Base-by-base conservation (phyloP, 108 stramenopile species). In the Conticribra weissflogii region DNA sequence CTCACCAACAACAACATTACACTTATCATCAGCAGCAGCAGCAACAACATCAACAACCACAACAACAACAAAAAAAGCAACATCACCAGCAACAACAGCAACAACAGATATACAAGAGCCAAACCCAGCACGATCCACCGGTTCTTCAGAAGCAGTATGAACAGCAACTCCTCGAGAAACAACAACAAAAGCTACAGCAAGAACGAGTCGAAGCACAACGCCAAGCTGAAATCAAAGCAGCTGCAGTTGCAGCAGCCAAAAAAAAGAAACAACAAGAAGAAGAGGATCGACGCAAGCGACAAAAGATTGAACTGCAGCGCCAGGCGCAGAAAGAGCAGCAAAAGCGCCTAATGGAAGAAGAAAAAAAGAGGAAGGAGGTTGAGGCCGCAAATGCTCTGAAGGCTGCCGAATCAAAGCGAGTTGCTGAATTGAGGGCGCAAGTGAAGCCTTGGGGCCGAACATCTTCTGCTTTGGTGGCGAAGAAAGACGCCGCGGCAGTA, bases 401-500 rank as follows among this genome's bases (percentile, higher is more conserved):
- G 25, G 36, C 50, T 22, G 74, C 60, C n/a, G 74, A 76, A 47
- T 68, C 68, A 3, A 55, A 75, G 27, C 53, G 79, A 1, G 24
- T 33, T 16, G 68, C 61, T 28, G 41, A 30, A 8, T 68, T 71
- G 52, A 55, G 3, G 44, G 74, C 63, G 30, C 60, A 48, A 27
- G 71, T 76, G 74, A 63, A 76, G 61, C 53, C 58, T n/a, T 78
- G 77, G 77, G 70, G 77, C 3, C 57, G 77, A 24, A 71, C 50
- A 1, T 71, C 64, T n/a, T 66, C 47, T 45, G 77, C 69, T 9
- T 56, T 78, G 52, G 69, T 78, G 25, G 77, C 71, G 31, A 68
- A 63, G 29, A 54, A 57, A 41, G 45, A 60, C 3, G 45, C 68
- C 15, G 65, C 64, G 64, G 70, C 70, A 18, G n/a, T 12, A 36